Evolutionary conservation across 2,329 filamentous ascomycete species (phyloP), one percentile per base, ranked within the genome.

Genomic region (Aspergillus japonicus): DNA sequence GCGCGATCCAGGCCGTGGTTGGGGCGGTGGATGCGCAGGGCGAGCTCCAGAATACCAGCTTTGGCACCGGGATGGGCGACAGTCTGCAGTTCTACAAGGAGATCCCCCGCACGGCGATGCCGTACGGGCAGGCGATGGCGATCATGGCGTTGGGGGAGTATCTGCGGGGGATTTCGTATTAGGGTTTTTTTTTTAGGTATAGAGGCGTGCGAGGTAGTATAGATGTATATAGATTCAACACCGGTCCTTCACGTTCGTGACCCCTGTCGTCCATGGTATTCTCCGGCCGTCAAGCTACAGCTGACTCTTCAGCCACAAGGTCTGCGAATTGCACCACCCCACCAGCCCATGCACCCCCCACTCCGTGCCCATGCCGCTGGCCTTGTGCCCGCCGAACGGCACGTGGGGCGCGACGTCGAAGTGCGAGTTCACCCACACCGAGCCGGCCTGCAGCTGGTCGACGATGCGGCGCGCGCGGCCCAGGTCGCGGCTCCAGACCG

Each of bases 81-180:
- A 83, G 83, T 59, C 73, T 92, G 70, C 85, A 92, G 75, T 89
- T 91, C 73, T 93, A 94, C 70, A 88, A 89, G 74, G 84, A 90
- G 63, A 92, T 94, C 59, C 83, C 87, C 1, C 76, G 88, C 62
- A 94, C 90, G 2, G 89, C 87, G 66, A 94, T 93, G 90, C 90
- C 90, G 6, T 93, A 93, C 68, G 90, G 90, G 0, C 90, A 93
- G 73, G 89, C 89, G 0, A 92, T 93, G 90, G 90, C 89, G 0
- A 91, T 92, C 63, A 92, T 93, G 87, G 87, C 89, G 0, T 73
- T 93, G 64, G 89, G 89, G 0, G 90, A 94, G 75, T 90, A 89
- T 66, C 71, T 90, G 73, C 81, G 89, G 51, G 65, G 63, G 7
- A 59, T 44, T 21, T 14, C 64, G 44, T 64, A 57, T 21, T 57